Conservation (phyloP, 2,329 filamentous ascomycete genomes). For the Scedosporium dehoogii region DNA sequence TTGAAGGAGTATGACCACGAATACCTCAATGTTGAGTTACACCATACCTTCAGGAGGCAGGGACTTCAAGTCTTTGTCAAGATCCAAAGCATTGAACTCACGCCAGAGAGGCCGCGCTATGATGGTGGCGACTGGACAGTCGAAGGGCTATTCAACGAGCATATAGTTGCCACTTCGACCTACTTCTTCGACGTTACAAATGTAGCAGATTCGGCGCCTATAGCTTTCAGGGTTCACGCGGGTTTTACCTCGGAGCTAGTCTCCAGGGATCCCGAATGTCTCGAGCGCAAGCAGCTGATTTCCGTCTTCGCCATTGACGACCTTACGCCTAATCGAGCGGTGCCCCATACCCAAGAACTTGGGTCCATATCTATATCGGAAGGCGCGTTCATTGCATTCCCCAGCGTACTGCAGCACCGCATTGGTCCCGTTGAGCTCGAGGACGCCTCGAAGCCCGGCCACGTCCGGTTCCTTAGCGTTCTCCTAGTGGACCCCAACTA, state of each 20-base stretch:
- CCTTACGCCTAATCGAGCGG: neutral
- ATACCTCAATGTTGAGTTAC: neutral
- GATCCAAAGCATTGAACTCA: slow-evolving; percentile 4
- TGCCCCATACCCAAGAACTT: neutral
- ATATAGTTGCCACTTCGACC: slow-evolving; percentile 1
- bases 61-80: slow-evolving; percentile 1
- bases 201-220: neutral
- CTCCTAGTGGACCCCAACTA: slow-evolving; percentile 4
- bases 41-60: neutral
- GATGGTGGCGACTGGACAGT: neutral
- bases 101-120: neutral
- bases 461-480: slow-evolving; percentile 3
- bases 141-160: slow-evolving; percentile 3
- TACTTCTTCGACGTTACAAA: slow-evolving; percentile 3
- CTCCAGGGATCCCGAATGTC: no score
- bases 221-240: neutral
- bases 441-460: neutral
- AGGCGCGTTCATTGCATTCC: slow-evolving; percentile 2
- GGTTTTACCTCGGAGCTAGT: neutral
- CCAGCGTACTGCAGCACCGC: neutral
- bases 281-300: neutral
- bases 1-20: neutral
- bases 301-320: neutral
- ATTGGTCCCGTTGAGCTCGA: neutral
- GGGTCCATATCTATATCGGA: slow-evolving; percentile 1